Percentiles rank a stretch among this genome's conserved stretches.
These are phyloP conservation scores for Anethum foeniculum DNA, from an alignment of 140 eudicot genomes.

Conservation along the genomic window DNA sequence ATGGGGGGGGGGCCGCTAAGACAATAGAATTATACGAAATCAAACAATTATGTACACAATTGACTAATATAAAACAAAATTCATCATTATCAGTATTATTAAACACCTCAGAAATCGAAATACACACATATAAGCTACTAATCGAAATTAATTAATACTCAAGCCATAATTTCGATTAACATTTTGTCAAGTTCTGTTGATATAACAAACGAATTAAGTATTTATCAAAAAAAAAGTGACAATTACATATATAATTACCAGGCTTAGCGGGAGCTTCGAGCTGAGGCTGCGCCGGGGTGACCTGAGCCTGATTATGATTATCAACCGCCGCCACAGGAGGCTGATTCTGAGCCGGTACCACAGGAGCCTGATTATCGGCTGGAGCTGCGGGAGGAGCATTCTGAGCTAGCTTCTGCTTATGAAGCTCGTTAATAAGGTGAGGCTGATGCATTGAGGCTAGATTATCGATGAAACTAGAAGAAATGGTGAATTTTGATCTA, in stretches of 20 bases:
- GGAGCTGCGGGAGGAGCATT: background rate
- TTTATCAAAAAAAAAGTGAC: background rate
- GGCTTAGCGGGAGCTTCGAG: background rate
- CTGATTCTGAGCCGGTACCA: background rate
- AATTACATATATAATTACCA: background rate
- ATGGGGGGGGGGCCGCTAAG: background rate
- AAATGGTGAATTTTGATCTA: background rate
- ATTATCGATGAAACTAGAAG: no score
- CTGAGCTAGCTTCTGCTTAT: background rate
- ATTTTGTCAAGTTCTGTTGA: background rate
- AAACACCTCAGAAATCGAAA: background rate
- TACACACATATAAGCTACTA: background rate
- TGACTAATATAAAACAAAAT: background rate
- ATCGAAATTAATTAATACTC: background rate
- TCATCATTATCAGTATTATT: background rate
- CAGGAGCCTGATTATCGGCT: background rate
- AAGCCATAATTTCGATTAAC: background rate
- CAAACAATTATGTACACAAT: background rate
- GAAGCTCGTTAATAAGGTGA: background rate
- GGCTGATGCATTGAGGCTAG: background rate
- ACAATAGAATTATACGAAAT: background rate
- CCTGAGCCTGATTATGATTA: background rate
- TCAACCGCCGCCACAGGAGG: background rate
- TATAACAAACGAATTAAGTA: background rate
- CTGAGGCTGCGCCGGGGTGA: background rate